These are phyloP conservation scores for Bisporella sp. DNA, from an alignment of 2,329 filamentous ascomycete genomes.

Conservation along the genomic window DNA sequence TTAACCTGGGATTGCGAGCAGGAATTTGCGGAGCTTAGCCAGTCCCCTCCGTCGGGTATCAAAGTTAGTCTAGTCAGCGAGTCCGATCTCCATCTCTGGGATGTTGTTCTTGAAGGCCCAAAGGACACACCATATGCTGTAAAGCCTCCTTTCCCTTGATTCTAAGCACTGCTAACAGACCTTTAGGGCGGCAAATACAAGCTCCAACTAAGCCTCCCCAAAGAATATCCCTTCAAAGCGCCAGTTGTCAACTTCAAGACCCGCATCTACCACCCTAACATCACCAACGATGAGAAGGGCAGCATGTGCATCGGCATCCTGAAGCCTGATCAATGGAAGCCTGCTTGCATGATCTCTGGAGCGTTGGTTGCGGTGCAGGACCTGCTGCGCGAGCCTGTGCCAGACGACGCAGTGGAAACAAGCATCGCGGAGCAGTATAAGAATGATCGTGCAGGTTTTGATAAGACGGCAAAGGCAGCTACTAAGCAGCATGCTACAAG, in stretches of 20 bases:
- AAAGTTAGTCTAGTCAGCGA: slow-evolving; percentile 52
- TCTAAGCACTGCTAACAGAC: not conserved
- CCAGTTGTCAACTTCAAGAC: slow-evolving; percentile 63
- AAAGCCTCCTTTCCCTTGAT: slow-evolving; percentile 23
- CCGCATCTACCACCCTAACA: slow-evolving; percentile 72
- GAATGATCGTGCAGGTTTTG: slow-evolving; percentile 53
- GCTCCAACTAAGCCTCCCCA: slow-evolving; percentile 59
- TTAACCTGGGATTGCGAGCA: slow-evolving; percentile 22
- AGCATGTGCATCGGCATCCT: slow-evolving; percentile 70
- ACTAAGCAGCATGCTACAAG: slow-evolving; percentile 55
- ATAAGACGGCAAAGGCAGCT: slow-evolving; percentile 62
- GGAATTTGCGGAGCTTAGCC: slow-evolving; percentile 54
- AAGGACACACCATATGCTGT: slow-evolving; percentile 59
- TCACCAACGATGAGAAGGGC: slow-evolving; percentile 67
- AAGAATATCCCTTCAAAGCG: slow-evolving; percentile 68
- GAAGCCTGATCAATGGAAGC: slow-evolving; percentile 66
- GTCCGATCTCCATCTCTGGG: slow-evolving; percentile 61
- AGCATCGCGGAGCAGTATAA: slow-evolving; percentile 64
- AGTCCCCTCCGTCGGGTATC: slow-evolving; percentile 48
- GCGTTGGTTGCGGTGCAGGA: slow-evolving; percentile 60
- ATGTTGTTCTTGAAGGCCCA: slow-evolving; percentile 59
- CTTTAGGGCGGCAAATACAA: slow-evolving; percentile 55
- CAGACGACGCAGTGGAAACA: slow-evolving; percentile 65
- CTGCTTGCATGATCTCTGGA: slow-evolving; percentile 57
- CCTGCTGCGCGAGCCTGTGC: slow-evolving; percentile 59